Evolutionary conservation across 768 basidiomycete genomes (phyloP), one percentile per base, ranked within the genome.

Genomic region (Clavulina sp.): DNA sequence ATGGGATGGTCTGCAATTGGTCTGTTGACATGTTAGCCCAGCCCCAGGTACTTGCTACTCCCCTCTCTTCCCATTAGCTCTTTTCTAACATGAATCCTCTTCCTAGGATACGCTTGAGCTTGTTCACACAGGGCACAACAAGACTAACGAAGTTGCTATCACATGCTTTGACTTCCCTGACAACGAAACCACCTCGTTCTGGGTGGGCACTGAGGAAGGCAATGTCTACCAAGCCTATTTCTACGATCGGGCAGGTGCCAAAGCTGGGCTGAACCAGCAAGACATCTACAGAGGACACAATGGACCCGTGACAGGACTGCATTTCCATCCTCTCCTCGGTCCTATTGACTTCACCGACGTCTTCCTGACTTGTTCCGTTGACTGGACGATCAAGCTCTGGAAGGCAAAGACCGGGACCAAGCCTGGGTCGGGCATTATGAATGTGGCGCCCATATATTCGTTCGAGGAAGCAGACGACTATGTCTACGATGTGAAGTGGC

Each of bases 321-420:
- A 95, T 62, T 97, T 96, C 73, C 95, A 99, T 61, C 93, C 95
- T 0, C 72, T 82, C 18, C 71, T 80, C 3, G 95, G 95, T 1
- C 80, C 84, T 3, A 81, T 99, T 46, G 95, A 97, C 63, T 92
- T 97, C 65, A 85, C 82, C 3, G 95, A 99, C 64, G 66, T 97
- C 54, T 97, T 97, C 72, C 67, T 99, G 55, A 88, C 87, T 16
- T 75, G 81, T 57, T 87, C 85, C 7, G 91, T 87, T 32, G 95
- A 99, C 64, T 99, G 95, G 95, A 97, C 93, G 6, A 84, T 95
- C 60, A 96, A 97, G 66, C 69, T 99, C 2, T 99, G 95, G 95
- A 73, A 89, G 38, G 75, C 86, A 5, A 86, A 80, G 65, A 77
- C 76, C 7, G 67, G 81, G 34, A 71, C 81, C 40, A 86, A 86